Evolutionary conservation across 148 eudicot genomes (phyloP), one percentile per base, ranked within the genome.

Genomic region (Camellia japonica): DNA sequence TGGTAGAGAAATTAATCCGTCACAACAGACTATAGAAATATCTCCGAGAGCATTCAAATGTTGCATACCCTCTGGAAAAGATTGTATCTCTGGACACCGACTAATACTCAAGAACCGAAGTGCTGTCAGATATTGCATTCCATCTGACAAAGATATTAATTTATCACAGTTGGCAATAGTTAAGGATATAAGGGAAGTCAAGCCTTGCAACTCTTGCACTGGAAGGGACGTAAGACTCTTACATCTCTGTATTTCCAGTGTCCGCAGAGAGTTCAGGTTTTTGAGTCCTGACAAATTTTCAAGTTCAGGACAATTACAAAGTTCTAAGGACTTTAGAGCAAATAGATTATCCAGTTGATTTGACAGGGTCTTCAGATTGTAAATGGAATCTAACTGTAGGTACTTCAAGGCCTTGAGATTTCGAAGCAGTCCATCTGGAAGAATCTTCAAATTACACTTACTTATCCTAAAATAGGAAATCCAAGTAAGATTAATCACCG

Each of bases 21-120:
- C 3, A n/a, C 19, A 15, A n/a, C 6, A 0, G 3, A 0, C 0
- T 15, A 61, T 1, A 16, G 2, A 2, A 0, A 61, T 3, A 1
- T 0, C 18, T 14, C 5, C 30, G 65, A 61, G 65, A n/a, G 65
- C 65, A 15, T 15, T 61, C 16, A 61, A 61, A n/a, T 61, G 65
- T 61, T 61, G 65, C 65, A n/a, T 61, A 2, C 20, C 65, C 19
- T 61, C 19, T 4, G 65, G 19, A 23, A 23, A 23, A 23, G 30
- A 23, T 23, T 23, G 30, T 23, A 23, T 23, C 30, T 23, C 30
- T 23, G 30, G 30, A 23, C 30, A 23, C 0, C 0, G 0, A 0
- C 0, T 0, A 0, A 23, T 23, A 23, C 30, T 23, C 30, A 23
- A 23, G 0, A 0, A 0, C 30, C 30, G 30, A 23, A 23, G 30